Conservation (phyloP, 768 basidiomycete genomes). For the Panaeolus papilionaceus region DNA sequence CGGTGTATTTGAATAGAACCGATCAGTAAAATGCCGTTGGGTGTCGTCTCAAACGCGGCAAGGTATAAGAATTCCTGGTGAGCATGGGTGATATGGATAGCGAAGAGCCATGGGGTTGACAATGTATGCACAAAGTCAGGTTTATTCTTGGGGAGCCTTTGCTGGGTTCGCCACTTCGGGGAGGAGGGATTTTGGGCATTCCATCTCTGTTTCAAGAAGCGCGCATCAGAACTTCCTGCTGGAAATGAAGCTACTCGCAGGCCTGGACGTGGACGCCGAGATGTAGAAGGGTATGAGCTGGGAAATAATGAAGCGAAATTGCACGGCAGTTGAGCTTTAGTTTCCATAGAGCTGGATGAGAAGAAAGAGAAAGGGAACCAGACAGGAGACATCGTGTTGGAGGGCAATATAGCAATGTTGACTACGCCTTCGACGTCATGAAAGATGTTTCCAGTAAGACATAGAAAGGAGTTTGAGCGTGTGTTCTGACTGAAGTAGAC, state of each 20-base stretch:
- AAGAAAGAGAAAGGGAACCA: slow-evolving; percentile 1
- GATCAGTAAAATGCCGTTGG: slow-evolving; percentile 10
- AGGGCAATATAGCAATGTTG: background rate
- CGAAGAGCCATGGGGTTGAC: background rate
- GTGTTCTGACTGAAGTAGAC: background rate
- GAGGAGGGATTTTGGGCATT: background rate
- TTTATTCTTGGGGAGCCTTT: background rate
- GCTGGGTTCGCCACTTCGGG: background rate
- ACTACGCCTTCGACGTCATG: background rate
- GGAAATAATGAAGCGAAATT: background rate
- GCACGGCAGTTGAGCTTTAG: background rate
- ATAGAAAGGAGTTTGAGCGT: background rate
- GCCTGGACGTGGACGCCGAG: background rate
- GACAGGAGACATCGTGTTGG: background rate
- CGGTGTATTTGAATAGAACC: slow-evolving; percentile 7
- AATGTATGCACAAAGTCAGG: background rate
- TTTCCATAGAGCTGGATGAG: slow-evolving; percentile 7
- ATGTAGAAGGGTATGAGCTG: background rate
- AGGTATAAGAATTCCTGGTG: slow-evolving; percentile 7
- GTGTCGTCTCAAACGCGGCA: slow-evolving; percentile 8
- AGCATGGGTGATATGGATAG: slow-evolving; percentile 8
- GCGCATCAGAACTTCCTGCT: slow-evolving; percentile 1
- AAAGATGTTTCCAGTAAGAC: background rate
- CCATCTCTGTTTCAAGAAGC: slow-evolving; percentile 2
- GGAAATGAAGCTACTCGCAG: slow-evolving; percentile 1